Percentiles rank a stretch among this genome's conserved stretches.
Evolutionary conservation across 2,329 filamentous ascomycete species (phyloP).

Genomic region (Pseudocercospora fuligena): DNA sequence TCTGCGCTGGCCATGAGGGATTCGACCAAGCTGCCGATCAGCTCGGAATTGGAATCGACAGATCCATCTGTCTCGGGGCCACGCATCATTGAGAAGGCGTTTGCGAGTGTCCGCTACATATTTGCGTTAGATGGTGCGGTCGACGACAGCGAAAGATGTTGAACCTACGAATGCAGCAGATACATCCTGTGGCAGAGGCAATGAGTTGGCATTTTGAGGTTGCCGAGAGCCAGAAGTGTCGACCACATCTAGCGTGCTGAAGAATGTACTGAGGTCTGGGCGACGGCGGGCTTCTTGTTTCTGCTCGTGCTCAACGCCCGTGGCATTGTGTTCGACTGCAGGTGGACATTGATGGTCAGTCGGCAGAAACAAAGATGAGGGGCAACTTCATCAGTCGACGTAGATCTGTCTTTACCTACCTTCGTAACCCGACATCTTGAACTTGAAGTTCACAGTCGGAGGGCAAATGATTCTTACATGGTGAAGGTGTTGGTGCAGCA

Average conservation of each 20-base stretch:
- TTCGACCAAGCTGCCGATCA: conserved; percentile 62
- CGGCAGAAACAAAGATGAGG: not conserved
- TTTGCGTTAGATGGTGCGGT: not conserved
- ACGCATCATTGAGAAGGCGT: conserved; percentile 65
- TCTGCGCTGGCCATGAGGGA: conserved; percentile 61
- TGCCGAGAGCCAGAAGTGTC: conserved; percentile 57
- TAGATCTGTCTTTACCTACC: not conserved
- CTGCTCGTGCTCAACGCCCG: conserved; percentile 41
- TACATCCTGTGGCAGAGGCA: conserved; percentile 65
- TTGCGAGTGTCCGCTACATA: conserved; percentile 57
- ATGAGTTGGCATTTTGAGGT: conserved; percentile 59
- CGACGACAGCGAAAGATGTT: not conserved
- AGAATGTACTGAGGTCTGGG: conserved; percentile 69
- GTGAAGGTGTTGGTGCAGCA: not conserved
- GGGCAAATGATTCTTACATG: too few relatives aligned
- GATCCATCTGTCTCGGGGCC: conserved; percentile 26
- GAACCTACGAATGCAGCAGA: conserved; percentile 55
- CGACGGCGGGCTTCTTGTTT: conserved; percentile 51
- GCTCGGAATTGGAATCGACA: conserved; percentile 38
- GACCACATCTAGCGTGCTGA: conserved; percentile 64
- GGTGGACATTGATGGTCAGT: conserved; percentile 10
- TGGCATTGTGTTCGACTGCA: conserved; percentile 56
- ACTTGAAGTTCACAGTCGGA: not conserved
- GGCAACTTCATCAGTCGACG: not conserved
- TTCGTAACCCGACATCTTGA: conserved; percentile 12